Percentiles rank a stretch among this genome's conserved stretches.
These are phyloP conservation scores for Albizia julibrissin DNA, from an alignment of 306 rosid genomes.

Conservation along the genomic window DNA sequence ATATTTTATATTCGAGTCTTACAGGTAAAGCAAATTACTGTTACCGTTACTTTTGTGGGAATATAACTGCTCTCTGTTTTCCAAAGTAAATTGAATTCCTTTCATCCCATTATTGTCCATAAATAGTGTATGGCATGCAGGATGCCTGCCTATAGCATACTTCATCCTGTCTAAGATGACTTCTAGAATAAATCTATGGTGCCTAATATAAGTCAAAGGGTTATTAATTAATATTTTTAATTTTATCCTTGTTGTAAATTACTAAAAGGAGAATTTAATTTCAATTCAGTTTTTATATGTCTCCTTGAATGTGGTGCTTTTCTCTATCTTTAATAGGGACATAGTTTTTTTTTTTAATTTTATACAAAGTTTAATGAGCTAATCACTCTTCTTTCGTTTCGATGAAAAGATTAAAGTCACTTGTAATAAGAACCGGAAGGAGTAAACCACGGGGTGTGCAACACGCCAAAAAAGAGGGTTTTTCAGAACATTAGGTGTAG, in stretches of 20 bases:
- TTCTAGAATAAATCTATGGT: too few species aligned
- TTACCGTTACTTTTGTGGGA: conserved; percentile 25
- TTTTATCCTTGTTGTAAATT: too few species aligned
- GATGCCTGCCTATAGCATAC: background rate
- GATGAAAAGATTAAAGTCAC: too few species aligned
- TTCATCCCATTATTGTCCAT: conserved; percentile 16
- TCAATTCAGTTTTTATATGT: too few species aligned
- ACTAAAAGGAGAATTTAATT: too few species aligned
- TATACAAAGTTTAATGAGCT: background rate
- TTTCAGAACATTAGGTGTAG: conserved; percentile 31
- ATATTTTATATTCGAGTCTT: conserved; percentile 37
- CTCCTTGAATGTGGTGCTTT: background rate
- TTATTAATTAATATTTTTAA: too few species aligned
- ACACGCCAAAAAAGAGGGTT: conserved; percentile 33
- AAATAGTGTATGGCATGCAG: background rate
- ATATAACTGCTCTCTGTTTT: conserved; percentile 31
- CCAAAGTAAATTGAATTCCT: conserved; percentile 11
- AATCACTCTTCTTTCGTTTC: background rate
- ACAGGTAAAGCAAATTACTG: conserved; percentile 34
- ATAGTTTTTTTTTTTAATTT: too few species aligned
- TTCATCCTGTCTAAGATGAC: too few species aligned
- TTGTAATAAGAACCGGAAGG: too few species aligned
- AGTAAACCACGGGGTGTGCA: background rate
- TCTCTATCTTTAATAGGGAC: too few species aligned
- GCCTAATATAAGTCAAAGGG: background rate